Base-by-base conservation (phyloP, 2,329 filamentous ascomycete genomes). In the Nothophoma quercina region DNA sequence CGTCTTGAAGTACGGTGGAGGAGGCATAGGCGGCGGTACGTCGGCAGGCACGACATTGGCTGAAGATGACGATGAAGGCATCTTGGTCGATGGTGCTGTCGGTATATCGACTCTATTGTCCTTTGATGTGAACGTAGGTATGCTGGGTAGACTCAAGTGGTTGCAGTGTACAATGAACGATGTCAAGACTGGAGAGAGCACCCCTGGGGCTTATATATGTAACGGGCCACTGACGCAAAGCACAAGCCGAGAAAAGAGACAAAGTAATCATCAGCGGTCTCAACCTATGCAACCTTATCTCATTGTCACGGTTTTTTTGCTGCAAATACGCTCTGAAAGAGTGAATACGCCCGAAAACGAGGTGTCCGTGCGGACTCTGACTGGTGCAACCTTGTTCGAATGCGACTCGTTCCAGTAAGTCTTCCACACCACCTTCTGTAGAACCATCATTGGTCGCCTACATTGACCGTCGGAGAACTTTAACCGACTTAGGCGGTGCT, bases 1-100 rank as follows among this genome's bases (percentile, higher is more conserved):
- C 13, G 51, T 56, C 23, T 58, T 60, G 47, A 62, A 60, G 40
- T 61, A 63, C 10, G 60, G 60, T 5, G 58, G 60, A 21, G 58
- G 58, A 34, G 60, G 60, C 51, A 59, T 57, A 5, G 52, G 35
- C 23, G 57, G 59, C 32, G 49, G 47, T 7, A 51, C 32, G 13
- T 42, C 22, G 18, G 32, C 35, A 30, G 41, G 35, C 15, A 22
- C 12, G 16, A 26, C 18, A 8, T 40, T 49, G 15, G 26, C 22
- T 9, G 40, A 38, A n/a, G 44, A 26, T 5, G 48, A 29, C 18
- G 43, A 26, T 1, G 16, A 18, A 16, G 39, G 16, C 18, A 10
- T 22, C 10, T 36, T 42, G 12, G 2, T 43, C 13, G 21, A 22
- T 26, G 13, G 7, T 5, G 5, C 16, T 5, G 13, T 16, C 7